Evolutionary conservation across 2,329 filamentous ascomycete genomes (phyloP), one percentile per base, ranked within the genome.

Genomic region (Ophiostoma sp.): DNA sequence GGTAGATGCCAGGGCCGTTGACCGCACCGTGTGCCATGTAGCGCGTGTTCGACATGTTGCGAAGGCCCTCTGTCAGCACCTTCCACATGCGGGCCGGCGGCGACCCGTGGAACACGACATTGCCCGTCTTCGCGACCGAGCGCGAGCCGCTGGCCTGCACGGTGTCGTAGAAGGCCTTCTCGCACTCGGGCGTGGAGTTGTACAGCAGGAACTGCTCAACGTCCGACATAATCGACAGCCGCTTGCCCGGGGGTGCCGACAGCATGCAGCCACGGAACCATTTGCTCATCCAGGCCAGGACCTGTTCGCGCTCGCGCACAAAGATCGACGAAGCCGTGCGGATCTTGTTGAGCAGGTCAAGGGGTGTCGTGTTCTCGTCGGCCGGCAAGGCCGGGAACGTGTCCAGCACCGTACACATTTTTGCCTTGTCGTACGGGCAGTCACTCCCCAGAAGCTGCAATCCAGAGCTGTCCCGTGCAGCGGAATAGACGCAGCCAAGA

Each of bases 201-300:
- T 69, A 68, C 58, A 74, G 47, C 49, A 75, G 12, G 41, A 75
- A 74, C 71, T 75, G 73, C 16, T 70, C 60, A 4, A 71, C 70
- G 18, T 68, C 68, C 14, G 71, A 69, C 72, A 75, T 72, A 42
- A 69, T 63, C 0, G 72, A 69, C 41, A 75, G 65, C 4, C 69
- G 70, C 44, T 70, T 69, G 27, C 70, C 69, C 41, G 64, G 55
- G 11, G 73, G 72, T 12, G 73, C 72, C 40, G 72, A 68, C 40
- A 74, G 44, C 66, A 75, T 68, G 66, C 72, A 74, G 7, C 72
- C 73, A 11, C 70, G 67, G 70, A 75, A 74, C 42, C 60, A 65
- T 16, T 67, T 52, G 69, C 71, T 69, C 68, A 75, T 72, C 73
- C 73, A 75, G 1, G 68, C 69, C 6, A 74, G 67, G 7, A 75